Percentiles rank a stretch among this genome's conserved stretches.
phyloP scores from a whole-genome alignment of 2,329 filamentous ascomycete species.

The Acarospora socialis region DNA sequence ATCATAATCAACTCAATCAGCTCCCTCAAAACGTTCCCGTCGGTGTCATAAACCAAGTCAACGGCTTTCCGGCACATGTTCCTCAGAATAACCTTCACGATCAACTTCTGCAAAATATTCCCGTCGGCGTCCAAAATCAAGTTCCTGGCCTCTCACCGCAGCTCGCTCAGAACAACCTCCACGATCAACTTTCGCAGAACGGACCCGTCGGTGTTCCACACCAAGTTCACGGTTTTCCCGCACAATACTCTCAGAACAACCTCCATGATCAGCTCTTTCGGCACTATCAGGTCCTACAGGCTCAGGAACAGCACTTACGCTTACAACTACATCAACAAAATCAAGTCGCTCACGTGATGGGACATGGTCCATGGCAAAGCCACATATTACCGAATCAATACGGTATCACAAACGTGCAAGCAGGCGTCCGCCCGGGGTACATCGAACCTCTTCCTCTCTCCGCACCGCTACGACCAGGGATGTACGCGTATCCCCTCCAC shows the following conservation, averaged over 20 bases:
- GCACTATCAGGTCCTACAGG: slow-evolving; percentile 35
- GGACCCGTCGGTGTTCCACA: no score
- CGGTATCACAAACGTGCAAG: slow-evolving; percentile 13
- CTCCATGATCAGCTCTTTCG: slow-evolving; percentile 35
- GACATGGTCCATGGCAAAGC: slow-evolving; percentile 24
- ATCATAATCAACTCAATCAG: no score
- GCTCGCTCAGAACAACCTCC: slow-evolving; percentile 23
- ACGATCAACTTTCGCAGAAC: slow-evolving; percentile 27
- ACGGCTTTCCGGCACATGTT: slow-evolving; percentile 26
- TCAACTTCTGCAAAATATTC: slow-evolving; percentile 26
- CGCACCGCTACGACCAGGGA: slow-evolving; percentile 16
- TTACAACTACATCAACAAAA: slow-evolving; percentile 33
- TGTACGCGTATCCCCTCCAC: slow-evolving; percentile 12
- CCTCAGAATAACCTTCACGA: slow-evolving; percentile 24
- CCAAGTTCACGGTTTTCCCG: slow-evolving; percentile 27
- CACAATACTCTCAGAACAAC: slow-evolving; percentile 33
- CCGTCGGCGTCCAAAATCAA: no score
- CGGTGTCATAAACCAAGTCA: slow-evolving; percentile 26
- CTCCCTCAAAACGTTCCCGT: no score
- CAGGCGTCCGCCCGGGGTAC: slow-evolving; percentile 7
- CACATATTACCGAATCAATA: slow-evolving; percentile 25
- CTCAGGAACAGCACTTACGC: slow-evolving; percentile 35
- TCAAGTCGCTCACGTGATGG: slow-evolving; percentile 19
- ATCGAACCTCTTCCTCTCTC: slow-evolving; percentile 16
- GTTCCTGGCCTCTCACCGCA: slow-evolving; percentile 24